phyloP scores from a whole-genome alignment of 257 asterid species.

The Parsonsia alboflavescens region DNA sequence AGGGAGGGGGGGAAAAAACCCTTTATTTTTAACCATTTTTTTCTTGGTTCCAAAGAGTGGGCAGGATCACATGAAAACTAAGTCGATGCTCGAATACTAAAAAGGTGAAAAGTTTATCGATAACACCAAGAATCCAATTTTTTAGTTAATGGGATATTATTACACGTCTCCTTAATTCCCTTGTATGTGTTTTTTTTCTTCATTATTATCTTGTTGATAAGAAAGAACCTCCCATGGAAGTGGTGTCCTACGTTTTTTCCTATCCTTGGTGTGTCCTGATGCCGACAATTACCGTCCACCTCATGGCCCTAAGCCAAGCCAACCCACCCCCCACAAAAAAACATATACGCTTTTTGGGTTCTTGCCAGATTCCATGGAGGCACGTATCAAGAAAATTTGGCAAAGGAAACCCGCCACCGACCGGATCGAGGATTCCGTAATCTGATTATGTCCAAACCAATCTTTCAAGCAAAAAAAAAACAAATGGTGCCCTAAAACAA shows the following conservation, averaged over 20 bases:
- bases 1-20: no score
- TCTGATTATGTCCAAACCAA: background rate
- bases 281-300: no score
- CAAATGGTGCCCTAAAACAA: background rate
- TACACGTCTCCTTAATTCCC: background rate
- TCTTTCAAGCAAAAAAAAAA: background rate
- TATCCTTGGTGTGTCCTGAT: no score
- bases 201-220: no score
- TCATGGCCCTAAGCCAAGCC: no score
- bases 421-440: background rate
- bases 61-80: background rate
- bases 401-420: background rate
- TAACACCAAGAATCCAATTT: background rate
- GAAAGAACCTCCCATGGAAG: no score
- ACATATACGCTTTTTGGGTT: background rate
- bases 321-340: background rate
- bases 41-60: background rate
- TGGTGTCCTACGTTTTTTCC: no score
- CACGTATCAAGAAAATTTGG: background rate
- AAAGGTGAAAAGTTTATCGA: slow-evolving; percentile 1
- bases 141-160: background rate
- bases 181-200: no score
- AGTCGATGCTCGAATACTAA: slow-evolving; percentile 17
- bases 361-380: background rate
- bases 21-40: no score